Base-by-base conservation (phyloP, 768 basidiomycete genomes). In the Amanita inopinata region DNA sequence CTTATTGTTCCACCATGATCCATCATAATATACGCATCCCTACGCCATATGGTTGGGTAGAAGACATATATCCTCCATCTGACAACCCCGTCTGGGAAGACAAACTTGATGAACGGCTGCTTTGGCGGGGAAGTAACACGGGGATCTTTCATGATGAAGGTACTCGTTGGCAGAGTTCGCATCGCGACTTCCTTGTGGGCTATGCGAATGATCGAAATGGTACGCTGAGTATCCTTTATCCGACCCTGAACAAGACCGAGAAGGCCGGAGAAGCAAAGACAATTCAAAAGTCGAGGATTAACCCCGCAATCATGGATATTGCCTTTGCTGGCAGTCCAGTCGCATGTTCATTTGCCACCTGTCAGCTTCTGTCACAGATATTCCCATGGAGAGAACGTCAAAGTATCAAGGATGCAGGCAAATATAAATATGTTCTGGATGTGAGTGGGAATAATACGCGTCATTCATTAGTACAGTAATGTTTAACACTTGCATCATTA, bases 71-170 rank as follows among this genome's bases (percentile, higher is more conserved):
- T 32, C 60, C 65, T 4, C 61, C 62, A 2, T 55, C 55, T 2
- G 64, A 78, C 49, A 76, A 85, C 56, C 71, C 79, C 6, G 67
- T 65, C 0, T 90, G 80, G 74, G 72, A 77, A 11, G 65, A 71
- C 23, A 87, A 81, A 61, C 20, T 60, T 1, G 72, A 82, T 53
- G 74, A 80, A 46, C 62, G 73, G 3, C 49, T 86, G 12, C 63
- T 76, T 30, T 88, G 86, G 86, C 67, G 86, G 30, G 86, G 86
- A 2, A 74, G 74, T 31, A 83, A 76, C 33, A 86, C 85, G 0
- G 86, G 85, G 7, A 80, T 76, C 14, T 61, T 50, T 39, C 67
- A 73, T 25, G 52, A 59, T 10, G 42, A 53, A 1, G 41, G 49
- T 1, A 60, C 66, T 5, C 60, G 61, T 4, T 82, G 80, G 81